A percentile compares a stretch with the other conserved stretches of the same genome.
Evolutionary conservation across 805 yeast species (phyloP).

Genomic region (Hanseniaspora vineae): DNA sequence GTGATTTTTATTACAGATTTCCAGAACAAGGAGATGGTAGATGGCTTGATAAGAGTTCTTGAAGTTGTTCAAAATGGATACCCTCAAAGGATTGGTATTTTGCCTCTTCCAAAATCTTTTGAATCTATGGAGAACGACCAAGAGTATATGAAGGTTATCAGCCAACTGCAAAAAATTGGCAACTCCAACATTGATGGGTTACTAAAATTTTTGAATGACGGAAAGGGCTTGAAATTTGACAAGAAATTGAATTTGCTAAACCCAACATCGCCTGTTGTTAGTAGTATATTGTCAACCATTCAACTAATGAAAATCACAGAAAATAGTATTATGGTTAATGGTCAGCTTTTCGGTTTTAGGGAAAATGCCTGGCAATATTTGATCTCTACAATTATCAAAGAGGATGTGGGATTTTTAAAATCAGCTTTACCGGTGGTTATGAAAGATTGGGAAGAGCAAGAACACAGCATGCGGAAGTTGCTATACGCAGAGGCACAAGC

Average conservation of each 20-base stretch:
- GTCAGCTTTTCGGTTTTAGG: conserved; percentile 44
- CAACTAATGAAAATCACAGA: conserved; percentile 5
- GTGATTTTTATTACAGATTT: conserved; percentile 57
- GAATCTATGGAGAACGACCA: conserved; percentile 11
- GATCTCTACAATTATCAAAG: conserved; percentile 37
- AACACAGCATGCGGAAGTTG: conserved; percentile 2
- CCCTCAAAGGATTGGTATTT: conserved; percentile 71
- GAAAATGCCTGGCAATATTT: conserved; percentile 40
- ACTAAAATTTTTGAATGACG: conserved; percentile 8
- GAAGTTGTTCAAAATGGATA: conserved; percentile 39
- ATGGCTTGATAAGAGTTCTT: conserved; percentile 36
- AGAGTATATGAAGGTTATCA: conserved; percentile 7
- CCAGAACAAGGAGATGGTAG: conserved; percentile 36
- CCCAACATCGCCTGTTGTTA: conserved; percentile 6
- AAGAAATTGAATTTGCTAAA: conserved; percentile 13
- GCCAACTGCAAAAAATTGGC: conserved; percentile 1
- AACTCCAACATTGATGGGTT: conserved; percentile 9
- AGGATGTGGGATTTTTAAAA: conserved; percentile 32
- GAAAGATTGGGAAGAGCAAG: conserved; percentile 3
- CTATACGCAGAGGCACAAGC: conserved; percentile 17
- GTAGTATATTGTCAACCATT: not conserved
- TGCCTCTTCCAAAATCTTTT: conserved; percentile 38
- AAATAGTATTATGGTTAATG: conserved; percentile 58
- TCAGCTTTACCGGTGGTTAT: not conserved
- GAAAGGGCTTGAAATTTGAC: conserved; percentile 8